Percentiles rank a stretch among this genome's conserved stretches.
These are phyloP conservation scores for Sporothrix curviconia DNA, from an alignment of 2,329 filamentous ascomycete genomes.

Conservation along the genomic window DNA sequence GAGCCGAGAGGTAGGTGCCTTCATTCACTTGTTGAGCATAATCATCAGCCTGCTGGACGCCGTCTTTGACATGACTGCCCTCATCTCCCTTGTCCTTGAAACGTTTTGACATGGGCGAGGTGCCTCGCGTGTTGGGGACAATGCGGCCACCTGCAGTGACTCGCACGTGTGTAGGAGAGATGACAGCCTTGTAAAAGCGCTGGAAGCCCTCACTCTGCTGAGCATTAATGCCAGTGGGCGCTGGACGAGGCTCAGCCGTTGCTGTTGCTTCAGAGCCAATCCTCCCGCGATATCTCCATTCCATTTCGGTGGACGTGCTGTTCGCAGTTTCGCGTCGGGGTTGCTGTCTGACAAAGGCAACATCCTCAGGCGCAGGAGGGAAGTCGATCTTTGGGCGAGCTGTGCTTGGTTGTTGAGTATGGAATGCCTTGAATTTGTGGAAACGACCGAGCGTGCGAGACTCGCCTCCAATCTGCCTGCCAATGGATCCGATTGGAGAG, in stretches of 20 bases:
- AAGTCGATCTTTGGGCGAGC: conserved; percentile 25
- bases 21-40: conserved; percentile 10
- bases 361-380: conserved; percentile 31
- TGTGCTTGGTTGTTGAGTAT: not conserved
- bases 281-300: conserved; percentile 33
- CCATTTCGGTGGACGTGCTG: conserved; percentile 21
- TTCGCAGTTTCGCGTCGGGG: not conserved
- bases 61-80: conserved; percentile 21
- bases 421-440: conserved; percentile 13
- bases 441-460: conserved; percentile 13
- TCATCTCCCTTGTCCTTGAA: conserved; percentile 33
- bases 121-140: conserved; percentile 55
- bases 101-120: conserved; percentile 47
- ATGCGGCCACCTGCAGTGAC: conserved; percentile 62
- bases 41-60: conserved; percentile 16
- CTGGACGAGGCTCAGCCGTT: conserved; percentile 46
- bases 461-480: not conserved
- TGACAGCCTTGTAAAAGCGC: conserved; percentile 61
- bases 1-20: not conserved
- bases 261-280: conserved; percentile 39
- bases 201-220: conserved; percentile 61
- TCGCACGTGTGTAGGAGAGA: conserved; percentile 59
- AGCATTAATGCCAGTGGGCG: conserved; percentile 45
- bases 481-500: not conserved
- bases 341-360: conserved; percentile 24